A percentile compares a stretch with the other conserved stretches of the same genome.
Conservation (phyloP, 257 asterid species). For the Scutellaria barbata region DNA sequence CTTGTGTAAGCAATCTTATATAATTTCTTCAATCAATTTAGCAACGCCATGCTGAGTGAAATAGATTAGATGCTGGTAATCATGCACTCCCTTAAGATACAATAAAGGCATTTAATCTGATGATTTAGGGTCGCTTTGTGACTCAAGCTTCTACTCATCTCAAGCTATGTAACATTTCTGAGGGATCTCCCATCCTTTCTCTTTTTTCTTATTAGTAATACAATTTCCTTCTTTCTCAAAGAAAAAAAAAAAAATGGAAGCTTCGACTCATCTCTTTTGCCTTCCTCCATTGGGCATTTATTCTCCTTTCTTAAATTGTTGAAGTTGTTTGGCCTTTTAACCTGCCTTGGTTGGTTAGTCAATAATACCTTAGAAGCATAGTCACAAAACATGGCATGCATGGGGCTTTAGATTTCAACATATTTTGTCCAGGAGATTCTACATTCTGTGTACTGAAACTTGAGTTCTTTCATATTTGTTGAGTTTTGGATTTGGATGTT, state of each 20-base stretch:
- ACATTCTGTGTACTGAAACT: slow-evolving; percentile 12
- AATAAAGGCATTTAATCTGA: slow-evolving; percentile 11
- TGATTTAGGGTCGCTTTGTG: slow-evolving; percentile 22
- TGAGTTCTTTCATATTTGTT: slow-evolving; percentile 28
- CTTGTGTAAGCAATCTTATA: background rate
- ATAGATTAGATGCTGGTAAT: slow-evolving; percentile 15
- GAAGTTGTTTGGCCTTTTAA: slow-evolving; percentile 14
- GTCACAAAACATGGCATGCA: slow-evolving; percentile 21
- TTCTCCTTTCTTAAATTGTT: slow-evolving; percentile 5
- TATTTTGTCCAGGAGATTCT: slow-evolving; percentile 23
- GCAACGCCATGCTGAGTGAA: slow-evolving; percentile 18
- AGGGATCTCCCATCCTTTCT: too few relatives aligned
- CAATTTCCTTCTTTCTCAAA: too few relatives aligned
- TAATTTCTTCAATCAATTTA: slow-evolving; percentile 17
- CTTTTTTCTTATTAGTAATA: too few relatives aligned
- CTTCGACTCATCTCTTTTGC: slow-evolving; percentile 24
- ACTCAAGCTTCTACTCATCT: slow-evolving; percentile 27
- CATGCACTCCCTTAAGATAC: background rate
- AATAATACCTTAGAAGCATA: slow-evolving; percentile 1
- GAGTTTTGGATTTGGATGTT: slow-evolving; percentile 44
- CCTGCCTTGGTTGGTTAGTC: slow-evolving; percentile 15
- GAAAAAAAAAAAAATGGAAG: too few relatives aligned
- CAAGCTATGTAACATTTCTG: too few relatives aligned
- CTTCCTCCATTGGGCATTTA: slow-evolving; percentile 12
- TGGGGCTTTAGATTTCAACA: slow-evolving; percentile 21